Percentiles rank a stretch among this genome's conserved stretches.
These are phyloP conservation scores for Tricholoma hemisulphureum DNA, from an alignment of 768 basidiomycete genomes.

Conservation along the genomic window DNA sequence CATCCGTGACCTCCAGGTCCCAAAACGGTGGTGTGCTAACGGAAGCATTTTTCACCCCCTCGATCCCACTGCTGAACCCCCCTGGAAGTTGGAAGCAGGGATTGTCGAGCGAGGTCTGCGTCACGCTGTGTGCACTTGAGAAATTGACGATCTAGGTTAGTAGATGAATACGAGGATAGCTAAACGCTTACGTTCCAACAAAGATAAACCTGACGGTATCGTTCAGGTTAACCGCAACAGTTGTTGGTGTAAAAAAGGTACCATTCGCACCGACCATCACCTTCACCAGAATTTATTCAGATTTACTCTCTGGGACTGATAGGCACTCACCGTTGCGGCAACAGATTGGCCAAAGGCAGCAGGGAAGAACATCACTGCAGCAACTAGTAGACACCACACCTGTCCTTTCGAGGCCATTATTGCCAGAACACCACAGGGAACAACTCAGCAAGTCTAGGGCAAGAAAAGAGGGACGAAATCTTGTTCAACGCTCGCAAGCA, in stretches of 20 bases:
- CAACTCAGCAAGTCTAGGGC: neutral
- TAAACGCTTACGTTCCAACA: slow-evolving; percentile 32
- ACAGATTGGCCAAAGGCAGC: neutral
- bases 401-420: neutral
- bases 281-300: neutral
- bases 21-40: slow-evolving; percentile 27
- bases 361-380: neutral
- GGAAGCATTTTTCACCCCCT: slow-evolving; percentile 20
- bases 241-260: neutral
- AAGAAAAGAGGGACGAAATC: too few relatives aligned
- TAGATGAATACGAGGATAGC: neutral
- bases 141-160: neutral
- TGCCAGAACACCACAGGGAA: too few relatives aligned
- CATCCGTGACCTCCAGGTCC: slow-evolving; percentile 36
- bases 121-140: slow-evolving; percentile 41
- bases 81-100: slow-evolving; percentile 40
- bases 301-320: neutral
- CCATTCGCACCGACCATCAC: neutral
- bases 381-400: neutral
- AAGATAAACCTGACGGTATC: slow-evolving; percentile 38
- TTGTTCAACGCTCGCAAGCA: too few relatives aligned
- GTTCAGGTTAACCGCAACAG: neutral
- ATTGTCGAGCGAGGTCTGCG: slow-evolving; percentile 34
- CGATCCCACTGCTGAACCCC: slow-evolving; percentile 41
- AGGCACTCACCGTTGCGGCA: neutral